These are phyloP conservation scores for Amaranthus cruentus DNA, from an alignment of 148 eudicot genomes.

Conservation along the genomic window DNA sequence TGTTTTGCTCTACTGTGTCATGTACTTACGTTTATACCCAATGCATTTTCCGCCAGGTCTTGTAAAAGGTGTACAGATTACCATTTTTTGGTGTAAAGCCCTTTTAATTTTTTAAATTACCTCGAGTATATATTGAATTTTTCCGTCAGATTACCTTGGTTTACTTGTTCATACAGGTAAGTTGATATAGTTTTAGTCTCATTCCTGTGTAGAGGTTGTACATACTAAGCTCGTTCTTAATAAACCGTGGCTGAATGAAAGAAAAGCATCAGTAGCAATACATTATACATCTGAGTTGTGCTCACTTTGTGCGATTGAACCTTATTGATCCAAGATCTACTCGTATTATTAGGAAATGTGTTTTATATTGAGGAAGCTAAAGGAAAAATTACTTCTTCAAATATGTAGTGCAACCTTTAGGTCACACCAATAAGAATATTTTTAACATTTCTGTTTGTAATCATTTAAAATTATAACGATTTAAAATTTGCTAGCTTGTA, in stretches of 20 bases:
- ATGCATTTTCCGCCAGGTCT: conserved; percentile 4
- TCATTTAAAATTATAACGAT: no score
- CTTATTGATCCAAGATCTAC: no score
- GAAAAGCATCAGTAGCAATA: no score
- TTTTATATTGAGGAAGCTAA: no score
- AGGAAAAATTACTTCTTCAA: no score
- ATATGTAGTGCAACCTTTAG: no score
- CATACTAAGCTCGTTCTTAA: conserved; percentile 11
- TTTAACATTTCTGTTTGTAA: no score
- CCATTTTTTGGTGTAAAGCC: conserved; percentile 27
- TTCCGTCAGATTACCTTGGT: conserved; percentile 12
- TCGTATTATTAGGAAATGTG: no score
- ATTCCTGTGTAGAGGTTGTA: conserved; percentile 24
- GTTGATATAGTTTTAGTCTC: conserved; percentile 19
- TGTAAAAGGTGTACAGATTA: conserved; percentile 32
- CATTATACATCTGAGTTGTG: no score
- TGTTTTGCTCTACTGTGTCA: neutral
- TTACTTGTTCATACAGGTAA: conserved; percentile 6
- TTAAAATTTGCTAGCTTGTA: no score
- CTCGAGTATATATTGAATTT: conserved; percentile 6
- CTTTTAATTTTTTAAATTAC: neutral
- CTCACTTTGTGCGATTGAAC: no score
- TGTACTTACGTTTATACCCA: conserved; percentile 2
- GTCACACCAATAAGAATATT: no score
- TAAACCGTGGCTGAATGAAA: neutral